Evolutionary conservation across 1,139 yeast species (phyloP).

Genomic region (Debaryomyces robertsiae): DNA sequence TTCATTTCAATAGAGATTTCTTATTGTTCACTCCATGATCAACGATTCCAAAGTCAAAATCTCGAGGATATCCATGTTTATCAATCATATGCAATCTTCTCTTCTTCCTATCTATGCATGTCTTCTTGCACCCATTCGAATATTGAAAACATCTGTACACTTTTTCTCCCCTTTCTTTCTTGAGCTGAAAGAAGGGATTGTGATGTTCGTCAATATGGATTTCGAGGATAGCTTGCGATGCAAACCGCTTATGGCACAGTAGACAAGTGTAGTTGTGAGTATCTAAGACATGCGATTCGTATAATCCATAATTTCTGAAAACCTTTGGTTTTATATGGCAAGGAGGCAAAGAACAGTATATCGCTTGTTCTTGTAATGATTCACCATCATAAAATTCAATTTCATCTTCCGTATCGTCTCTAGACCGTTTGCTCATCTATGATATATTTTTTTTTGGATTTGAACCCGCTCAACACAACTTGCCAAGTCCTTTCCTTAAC

Average conservation of each 20-base stretch:
- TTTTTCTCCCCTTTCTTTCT: constrained; percentile 39
- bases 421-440: constrained; percentile 16
- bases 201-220: constrained; percentile 58
- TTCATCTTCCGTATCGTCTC: constrained; percentile 13
- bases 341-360: constrained; percentile 17
- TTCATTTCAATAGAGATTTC: constrained; percentile 7
- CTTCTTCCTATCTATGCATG: constrained; percentile 32
- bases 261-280: constrained; percentile 36
- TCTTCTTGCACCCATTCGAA: constrained; percentile 33
- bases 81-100: constrained; percentile 51
- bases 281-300: constrained; percentile 33
- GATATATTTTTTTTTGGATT: background rate
- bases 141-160: constrained; percentile 43
- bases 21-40: constrained; percentile 23
- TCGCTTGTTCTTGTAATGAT: constrained; percentile 1
- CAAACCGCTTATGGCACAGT: constrained; percentile 46
- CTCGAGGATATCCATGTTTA: constrained; percentile 51
- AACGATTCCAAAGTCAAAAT: constrained; percentile 42
- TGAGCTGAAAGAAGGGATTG: constrained; percentile 46
- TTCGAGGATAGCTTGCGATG: constrained; percentile 38
- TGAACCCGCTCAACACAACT: too few relatives aligned
- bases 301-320: constrained; percentile 24
- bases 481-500: too few relatives aligned
- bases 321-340: constrained; percentile 12
- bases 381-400: background rate